These are phyloP conservation scores for Capsicum pubescens DNA, from an alignment of 257 asterid genomes.

Conservation along the genomic window DNA sequence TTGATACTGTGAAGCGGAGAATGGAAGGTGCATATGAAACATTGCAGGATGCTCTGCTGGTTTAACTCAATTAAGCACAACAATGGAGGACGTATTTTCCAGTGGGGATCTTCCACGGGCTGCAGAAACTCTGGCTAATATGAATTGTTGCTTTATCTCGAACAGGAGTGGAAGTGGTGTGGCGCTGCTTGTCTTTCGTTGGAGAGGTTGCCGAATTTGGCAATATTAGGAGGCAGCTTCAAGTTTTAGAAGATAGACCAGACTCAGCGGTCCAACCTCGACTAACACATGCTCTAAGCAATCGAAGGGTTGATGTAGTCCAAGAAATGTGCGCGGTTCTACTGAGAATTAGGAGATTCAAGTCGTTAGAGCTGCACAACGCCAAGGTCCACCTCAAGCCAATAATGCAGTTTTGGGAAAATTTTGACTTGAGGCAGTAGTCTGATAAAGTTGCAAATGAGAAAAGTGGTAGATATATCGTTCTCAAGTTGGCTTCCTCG, in stretches of 20 bases:
- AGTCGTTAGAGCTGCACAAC: slow-evolving; percentile 82
- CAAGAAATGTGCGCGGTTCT: slow-evolving; percentile 93
- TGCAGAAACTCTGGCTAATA: slow-evolving; percentile 94
- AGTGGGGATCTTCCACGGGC: slow-evolving; percentile 99
- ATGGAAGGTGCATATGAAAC: slow-evolving; percentile 98
- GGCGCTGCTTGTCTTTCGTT: slow-evolving; percentile 95
- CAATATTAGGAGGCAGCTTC: slow-evolving; percentile 96
- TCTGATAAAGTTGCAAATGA: slow-evolving; percentile 71
- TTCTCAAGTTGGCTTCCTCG: slow-evolving; percentile 88
- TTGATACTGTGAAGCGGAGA: slow-evolving; percentile 93
- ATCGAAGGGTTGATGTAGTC: slow-evolving; percentile 85
- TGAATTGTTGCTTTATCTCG: slow-evolving; percentile 37
- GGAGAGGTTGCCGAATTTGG: slow-evolving; percentile 99
- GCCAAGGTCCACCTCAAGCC: slow-evolving; percentile 83
- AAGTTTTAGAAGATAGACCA: slow-evolving; percentile 94
- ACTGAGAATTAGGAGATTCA: slow-evolving; percentile 82
- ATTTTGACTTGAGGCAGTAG: slow-evolving; percentile 77
- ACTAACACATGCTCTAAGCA: slow-evolving; percentile 83
- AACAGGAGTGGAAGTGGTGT: too few relatives aligned
- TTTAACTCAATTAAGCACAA: slow-evolving; percentile 89
- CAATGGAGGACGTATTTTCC: slow-evolving; percentile 97
- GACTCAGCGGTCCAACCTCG: slow-evolving; percentile 93
- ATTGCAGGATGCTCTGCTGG: slow-evolving; percentile 99
- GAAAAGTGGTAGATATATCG: slow-evolving; percentile 65
- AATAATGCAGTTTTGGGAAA: slow-evolving; percentile 88